phyloP scores from a whole-genome alignment of 139 green algal species.

The Gonium pectorale region DNA sequence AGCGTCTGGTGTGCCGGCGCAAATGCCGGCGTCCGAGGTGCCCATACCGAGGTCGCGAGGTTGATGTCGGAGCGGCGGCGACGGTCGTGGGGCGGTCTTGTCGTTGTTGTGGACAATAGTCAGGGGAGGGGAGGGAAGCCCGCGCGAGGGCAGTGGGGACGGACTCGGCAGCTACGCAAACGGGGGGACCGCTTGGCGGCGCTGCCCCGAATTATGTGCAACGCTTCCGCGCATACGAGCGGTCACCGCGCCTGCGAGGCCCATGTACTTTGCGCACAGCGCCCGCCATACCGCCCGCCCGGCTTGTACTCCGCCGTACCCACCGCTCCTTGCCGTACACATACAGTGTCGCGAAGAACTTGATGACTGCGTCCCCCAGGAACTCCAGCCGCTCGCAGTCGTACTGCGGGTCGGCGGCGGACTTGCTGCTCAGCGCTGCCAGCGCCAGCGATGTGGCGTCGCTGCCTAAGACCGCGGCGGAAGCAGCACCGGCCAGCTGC shows the following conservation, averaged over 20 bases:
- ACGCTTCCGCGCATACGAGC: too few relatives aligned
- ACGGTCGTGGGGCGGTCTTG: too few relatives aligned
- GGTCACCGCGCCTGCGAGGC: too few relatives aligned
- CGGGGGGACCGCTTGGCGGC: too few relatives aligned
- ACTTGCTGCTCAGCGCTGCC: not conserved
- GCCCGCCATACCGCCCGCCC: not conserved
- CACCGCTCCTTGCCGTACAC: slow-evolving; percentile 3
- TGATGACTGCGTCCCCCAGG: slow-evolving; percentile 10
- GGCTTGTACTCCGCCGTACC: not conserved
- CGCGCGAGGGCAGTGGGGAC: not conserved
- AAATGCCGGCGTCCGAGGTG: too few relatives aligned
- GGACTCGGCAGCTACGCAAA: not conserved
- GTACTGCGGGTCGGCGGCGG: not conserved
- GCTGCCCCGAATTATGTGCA: too few relatives aligned
- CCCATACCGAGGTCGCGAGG: too few relatives aligned
- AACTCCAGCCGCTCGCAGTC: slow-evolving; percentile 5
- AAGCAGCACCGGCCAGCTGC: not conserved
- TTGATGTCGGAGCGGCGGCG: too few relatives aligned
- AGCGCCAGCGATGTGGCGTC: not conserved
- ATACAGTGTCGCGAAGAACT: not conserved
- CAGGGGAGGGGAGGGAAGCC: not conserved
- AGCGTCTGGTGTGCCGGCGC: too few relatives aligned
- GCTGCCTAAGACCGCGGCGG: not conserved
- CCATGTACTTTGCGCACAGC: not conserved
- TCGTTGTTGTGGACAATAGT: too few relatives aligned